Evolutionary conservation across 2,329 filamentous ascomycete species (phyloP).

Genomic region (Furcasterigmium sp.): DNA sequence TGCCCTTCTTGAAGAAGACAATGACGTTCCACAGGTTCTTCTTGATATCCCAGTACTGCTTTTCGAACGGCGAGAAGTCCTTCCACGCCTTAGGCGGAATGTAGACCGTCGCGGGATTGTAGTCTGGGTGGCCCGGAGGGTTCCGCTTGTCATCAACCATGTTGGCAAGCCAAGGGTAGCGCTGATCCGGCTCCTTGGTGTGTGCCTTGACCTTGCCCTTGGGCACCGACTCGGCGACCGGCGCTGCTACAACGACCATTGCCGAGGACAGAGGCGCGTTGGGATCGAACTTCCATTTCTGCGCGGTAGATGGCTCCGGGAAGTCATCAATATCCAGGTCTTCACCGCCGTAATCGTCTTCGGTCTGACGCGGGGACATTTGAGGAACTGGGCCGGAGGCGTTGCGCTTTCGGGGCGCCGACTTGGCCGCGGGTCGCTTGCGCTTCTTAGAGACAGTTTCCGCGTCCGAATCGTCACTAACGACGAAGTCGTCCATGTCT

Average conservation of each 20-base stretch:
- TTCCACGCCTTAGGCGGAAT: constrained; percentile 76
- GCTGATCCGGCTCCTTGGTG: constrained; percentile 74
- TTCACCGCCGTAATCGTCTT: constrained; percentile 42
- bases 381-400: constrained; percentile 25
- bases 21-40: constrained; percentile 96
- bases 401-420: constrained; percentile 55
- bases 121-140: constrained; percentile 74
- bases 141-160: constrained; percentile 80
- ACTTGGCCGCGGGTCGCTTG: constrained; percentile 57
- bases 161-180: constrained; percentile 87
- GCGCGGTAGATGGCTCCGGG: constrained; percentile 64
- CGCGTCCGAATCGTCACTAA: constrained; percentile 79
- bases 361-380: constrained; percentile 30
- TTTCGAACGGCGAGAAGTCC: constrained; percentile 90
- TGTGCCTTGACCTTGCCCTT: constrained; percentile 64
- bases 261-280: constrained; percentile 21
- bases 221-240: constrained; percentile 12
- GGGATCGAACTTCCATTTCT: constrained; percentile 71
- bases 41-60: constrained; percentile 99
- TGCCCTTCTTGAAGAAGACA: constrained; percentile 99
- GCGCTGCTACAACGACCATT: not conserved
- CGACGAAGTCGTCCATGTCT: constrained; percentile 83
- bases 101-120: constrained; percentile 85
- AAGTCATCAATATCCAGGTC: constrained; percentile 51
- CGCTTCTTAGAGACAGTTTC: constrained; percentile 61